A percentile compares a stretch with the other conserved stretches of the same genome.
These are phyloP conservation scores for Phialemoniopsis sp. DNA, from an alignment of 2,329 filamentous ascomycete genomes.

Conservation along the genomic window DNA sequence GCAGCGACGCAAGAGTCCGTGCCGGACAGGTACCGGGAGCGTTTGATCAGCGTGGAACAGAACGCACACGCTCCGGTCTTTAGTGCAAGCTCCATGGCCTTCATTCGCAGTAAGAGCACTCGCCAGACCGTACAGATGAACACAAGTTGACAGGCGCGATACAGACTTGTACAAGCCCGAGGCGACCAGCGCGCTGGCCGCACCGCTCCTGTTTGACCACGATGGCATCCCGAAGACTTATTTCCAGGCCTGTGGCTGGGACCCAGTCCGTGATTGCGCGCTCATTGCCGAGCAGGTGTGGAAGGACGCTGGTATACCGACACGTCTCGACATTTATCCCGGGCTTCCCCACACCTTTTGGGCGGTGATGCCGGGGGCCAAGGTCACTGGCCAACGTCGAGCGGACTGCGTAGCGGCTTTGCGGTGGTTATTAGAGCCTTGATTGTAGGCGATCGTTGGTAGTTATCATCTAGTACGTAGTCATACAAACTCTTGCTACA, in stretches of 20 bases:
- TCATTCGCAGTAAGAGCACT: slow-evolving; percentile 15
- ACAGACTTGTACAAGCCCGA: slow-evolving; percentile 19
- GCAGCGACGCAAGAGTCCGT: slow-evolving; percentile 14
- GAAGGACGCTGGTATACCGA: slow-evolving; percentile 18
- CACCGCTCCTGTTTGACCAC: slow-evolving; percentile 16
- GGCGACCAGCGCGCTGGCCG: slow-evolving; percentile 15
- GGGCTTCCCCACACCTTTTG: slow-evolving; percentile 24
- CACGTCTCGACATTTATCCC: slow-evolving; percentile 20
- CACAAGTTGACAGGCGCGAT: background rate
- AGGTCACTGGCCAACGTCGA: slow-evolving; percentile 13
- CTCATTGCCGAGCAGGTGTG: slow-evolving; percentile 22
- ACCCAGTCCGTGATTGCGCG: slow-evolving; percentile 20
- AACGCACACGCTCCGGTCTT: slow-evolving; percentile 17
- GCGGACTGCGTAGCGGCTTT: slow-evolving; percentile 15
- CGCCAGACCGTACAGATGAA: background rate
- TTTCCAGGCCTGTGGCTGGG: slow-evolving; percentile 23
- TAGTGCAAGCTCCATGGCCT: slow-evolving; percentile 11
- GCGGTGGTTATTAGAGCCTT: slow-evolving; percentile 9
- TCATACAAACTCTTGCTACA: no score
- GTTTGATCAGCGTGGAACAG: slow-evolving; percentile 20
- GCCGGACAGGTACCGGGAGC: slow-evolving; percentile 19
- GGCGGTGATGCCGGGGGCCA: slow-evolving; percentile 15
- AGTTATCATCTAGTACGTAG: no score
- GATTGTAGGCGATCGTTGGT: no score
- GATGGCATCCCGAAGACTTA: slow-evolving; percentile 20